Conservation (phyloP, 768 basidiomycete genomes). For the Fibroporia radiculosa region DNA sequence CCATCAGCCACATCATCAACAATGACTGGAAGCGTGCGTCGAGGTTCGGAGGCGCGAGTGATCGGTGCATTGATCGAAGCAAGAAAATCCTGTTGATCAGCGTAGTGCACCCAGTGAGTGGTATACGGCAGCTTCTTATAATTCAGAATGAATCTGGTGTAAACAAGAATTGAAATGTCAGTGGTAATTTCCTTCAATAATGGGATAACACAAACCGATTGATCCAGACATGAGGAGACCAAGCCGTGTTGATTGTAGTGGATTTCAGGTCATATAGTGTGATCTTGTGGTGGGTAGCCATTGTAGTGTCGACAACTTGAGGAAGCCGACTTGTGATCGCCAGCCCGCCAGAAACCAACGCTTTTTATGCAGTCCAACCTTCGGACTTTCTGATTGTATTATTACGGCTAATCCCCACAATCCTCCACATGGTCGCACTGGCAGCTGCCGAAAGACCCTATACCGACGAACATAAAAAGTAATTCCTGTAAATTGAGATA, state of each 20-base stretch:
- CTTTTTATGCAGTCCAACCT: too few relatives aligned
- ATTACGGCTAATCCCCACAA: too few relatives aligned
- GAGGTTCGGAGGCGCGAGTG: slow-evolving; percentile 9
- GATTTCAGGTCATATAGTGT: neutral
- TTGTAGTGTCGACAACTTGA: too few relatives aligned
- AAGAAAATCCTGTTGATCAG: neutral
- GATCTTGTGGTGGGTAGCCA: neutral
- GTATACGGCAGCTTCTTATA: slow-evolving; percentile 1
- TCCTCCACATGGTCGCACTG: too few relatives aligned
- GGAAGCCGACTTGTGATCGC: too few relatives aligned
- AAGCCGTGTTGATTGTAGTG: neutral
- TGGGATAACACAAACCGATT: too few relatives aligned
- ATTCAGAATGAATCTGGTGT: slow-evolving; percentile 1
- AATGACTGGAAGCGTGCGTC: slow-evolving; percentile 22
- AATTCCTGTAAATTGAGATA: too few relatives aligned
- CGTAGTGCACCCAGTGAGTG: neutral
- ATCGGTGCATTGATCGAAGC: neutral
- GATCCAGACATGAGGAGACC: neutral
- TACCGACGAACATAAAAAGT: too few relatives aligned
- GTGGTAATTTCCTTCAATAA: neutral
- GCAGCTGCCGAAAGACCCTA: too few relatives aligned
- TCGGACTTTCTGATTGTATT: too few relatives aligned
- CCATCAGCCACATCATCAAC: slow-evolving; percentile 11
- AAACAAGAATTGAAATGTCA: neutral
- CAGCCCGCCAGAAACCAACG: too few relatives aligned